Percentiles rank a stretch among this genome's conserved stretches.
These are phyloP conservation scores for Solanum chacoense DNA, from an alignment of 305 asterid species.

Conservation along the genomic window DNA sequence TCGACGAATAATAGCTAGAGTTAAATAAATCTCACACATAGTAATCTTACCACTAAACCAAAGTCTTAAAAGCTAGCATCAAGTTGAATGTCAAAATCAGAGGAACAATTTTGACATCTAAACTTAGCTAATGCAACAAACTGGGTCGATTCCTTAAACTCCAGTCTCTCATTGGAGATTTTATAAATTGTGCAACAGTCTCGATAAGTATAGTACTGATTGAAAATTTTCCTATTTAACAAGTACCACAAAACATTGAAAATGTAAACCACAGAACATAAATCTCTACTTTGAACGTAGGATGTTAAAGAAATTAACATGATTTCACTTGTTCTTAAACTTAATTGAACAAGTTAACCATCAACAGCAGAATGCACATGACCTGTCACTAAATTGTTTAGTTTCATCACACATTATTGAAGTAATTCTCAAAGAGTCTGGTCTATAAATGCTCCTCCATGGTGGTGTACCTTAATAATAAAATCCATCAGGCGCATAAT, in stretches of 20 bases:
- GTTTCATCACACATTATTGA: neutral
- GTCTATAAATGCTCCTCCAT: no score
- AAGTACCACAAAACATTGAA: neutral
- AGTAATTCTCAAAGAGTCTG: neutral
- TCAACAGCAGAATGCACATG: neutral
- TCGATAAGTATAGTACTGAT: no score
- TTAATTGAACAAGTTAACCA: neutral
- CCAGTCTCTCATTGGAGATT: neutral
- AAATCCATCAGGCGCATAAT: neutral
- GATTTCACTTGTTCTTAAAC: neutral
- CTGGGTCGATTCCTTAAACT: neutral
- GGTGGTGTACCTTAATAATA: neutral
- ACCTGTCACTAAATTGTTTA: neutral
- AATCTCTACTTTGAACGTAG: neutral
- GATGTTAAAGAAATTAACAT: neutral
- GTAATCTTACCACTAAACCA: neutral
- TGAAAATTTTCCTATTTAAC: neutral
- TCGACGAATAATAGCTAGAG: neutral
- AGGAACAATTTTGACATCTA: neutral
- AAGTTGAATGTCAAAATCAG: neutral
- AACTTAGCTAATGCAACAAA: neutral
- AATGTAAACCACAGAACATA: neutral
- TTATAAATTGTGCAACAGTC: no score
- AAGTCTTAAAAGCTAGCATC: neutral
- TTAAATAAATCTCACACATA: neutral